These are phyloP conservation scores for Galerina sulciceps DNA, from an alignment of 768 basidiomycete species.

Conservation along the genomic window DNA sequence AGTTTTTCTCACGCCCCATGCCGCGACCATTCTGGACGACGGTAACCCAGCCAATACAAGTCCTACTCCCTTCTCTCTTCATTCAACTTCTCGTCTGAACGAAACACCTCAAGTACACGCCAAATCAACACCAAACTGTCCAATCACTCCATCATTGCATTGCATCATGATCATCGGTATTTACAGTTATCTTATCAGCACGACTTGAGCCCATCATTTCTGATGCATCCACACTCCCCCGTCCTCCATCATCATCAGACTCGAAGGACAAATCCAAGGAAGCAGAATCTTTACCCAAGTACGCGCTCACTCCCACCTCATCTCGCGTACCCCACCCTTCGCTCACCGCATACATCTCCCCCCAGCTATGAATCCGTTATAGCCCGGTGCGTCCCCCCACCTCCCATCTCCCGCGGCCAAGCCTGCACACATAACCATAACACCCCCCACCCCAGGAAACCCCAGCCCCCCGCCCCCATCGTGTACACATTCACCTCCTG, in stretches of 20 bases:
- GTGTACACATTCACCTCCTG: slow-evolving; percentile 45
- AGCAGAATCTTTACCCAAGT: slow-evolving; percentile 7
- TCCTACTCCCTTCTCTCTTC: too few species aligned
- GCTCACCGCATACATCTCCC: not conserved
- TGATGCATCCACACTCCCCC: not conserved
- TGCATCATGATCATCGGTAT: not conserved
- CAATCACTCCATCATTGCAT: not conserved
- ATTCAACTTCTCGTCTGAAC: too few species aligned
- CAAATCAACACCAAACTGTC: not conserved
- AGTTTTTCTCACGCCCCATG: too few species aligned
- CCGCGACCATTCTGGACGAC: too few species aligned
- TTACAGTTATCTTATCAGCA: not conserved
- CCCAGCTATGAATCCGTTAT: slow-evolving; percentile 11
- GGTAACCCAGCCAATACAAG: too few species aligned
- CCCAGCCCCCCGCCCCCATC: slow-evolving; percentile 25
- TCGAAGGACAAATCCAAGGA: slow-evolving; percentile 14
- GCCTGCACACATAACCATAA: not conserved
- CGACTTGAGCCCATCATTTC: not conserved
- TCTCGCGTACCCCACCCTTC: not conserved
- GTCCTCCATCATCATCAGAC: not conserved
- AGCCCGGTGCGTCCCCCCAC: not conserved
- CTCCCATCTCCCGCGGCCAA: not conserved
- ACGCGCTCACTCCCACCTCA: not conserved
- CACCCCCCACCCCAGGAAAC: not conserved
- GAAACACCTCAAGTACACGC: not conserved